Evolutionary conservation across 1,284 basidiomycete species (phyloP).

Genomic region (Pascua sp.): DNA sequence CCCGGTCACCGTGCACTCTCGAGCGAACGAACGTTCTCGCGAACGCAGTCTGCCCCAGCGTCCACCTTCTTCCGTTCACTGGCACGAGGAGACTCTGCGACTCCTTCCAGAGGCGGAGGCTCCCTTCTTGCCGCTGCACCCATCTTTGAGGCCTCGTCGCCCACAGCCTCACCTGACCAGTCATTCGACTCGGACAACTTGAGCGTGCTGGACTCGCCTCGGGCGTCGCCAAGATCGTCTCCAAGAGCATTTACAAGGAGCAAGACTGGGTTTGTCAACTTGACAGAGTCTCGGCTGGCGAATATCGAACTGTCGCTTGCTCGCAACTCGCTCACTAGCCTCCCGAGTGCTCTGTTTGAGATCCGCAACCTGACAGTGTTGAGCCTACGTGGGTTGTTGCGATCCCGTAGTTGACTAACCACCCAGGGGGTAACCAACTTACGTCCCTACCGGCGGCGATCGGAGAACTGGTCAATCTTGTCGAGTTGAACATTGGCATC

Average conservation of each 20-base stretch:
- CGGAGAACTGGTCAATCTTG: conserved; percentile 38
- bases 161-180: too few species aligned
- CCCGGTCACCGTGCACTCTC: too few species aligned
- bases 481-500: conserved; percentile 45
- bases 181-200: too few species aligned
- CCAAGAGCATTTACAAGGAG: conserved; percentile 10
- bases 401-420: neutral
- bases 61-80: neutral
- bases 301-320: neutral
- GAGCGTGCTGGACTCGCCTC: neutral
- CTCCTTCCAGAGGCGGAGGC: neutral
- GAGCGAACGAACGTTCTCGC: conserved; percentile 27
- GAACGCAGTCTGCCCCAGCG: conserved; percentile 36
- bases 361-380: conserved; percentile 42
- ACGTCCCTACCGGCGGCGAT: conserved; percentile 44
- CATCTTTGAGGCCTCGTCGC: too few species aligned
- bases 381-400: conserved; percentile 31
- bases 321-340: conserved; percentile 19
- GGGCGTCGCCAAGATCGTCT: neutral
- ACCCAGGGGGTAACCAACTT: conserved; percentile 38
- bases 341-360: conserved; percentile 47
- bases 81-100: neutral
- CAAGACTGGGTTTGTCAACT: conserved; percentile 26
- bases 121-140: too few species aligned
- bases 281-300: neutral